These are phyloP conservation scores for Pachyrhizus erosus DNA, from an alignment of 306 rosid species.

Conservation along the genomic window DNA sequence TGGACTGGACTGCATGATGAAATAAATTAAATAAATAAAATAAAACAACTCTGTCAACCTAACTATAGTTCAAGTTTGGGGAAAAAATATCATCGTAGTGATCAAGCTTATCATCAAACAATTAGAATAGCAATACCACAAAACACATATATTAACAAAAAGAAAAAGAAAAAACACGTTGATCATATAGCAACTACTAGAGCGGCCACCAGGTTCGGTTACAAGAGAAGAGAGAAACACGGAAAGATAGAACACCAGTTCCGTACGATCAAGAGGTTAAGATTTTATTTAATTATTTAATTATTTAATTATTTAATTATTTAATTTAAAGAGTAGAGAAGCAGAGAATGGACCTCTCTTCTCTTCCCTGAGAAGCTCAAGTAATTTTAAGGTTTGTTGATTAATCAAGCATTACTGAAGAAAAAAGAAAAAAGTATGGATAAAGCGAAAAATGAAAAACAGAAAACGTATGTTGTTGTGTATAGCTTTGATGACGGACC, in stretches of 20 bases:
- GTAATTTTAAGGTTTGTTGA: slow-evolving; percentile 4
- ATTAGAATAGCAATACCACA: background rate
- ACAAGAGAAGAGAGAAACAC: background rate
- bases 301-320: background rate
- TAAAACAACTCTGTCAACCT: background rate
- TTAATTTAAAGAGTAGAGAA: background rate
- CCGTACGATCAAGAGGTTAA: background rate
- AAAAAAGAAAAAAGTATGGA: background rate
- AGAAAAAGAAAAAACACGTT: background rate
- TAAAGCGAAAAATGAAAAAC: background rate
- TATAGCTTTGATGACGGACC: background rate
- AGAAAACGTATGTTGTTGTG: too few species aligned
- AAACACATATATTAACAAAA: background rate
- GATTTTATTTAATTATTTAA: background rate
- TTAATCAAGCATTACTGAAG: background rate
- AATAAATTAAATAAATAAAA: too few species aligned
- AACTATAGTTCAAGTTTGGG: background rate
- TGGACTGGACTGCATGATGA: slow-evolving; percentile 43
- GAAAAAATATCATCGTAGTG: background rate
- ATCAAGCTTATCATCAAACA: slow-evolving; percentile 27
- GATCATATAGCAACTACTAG: background rate
- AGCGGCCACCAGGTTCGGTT: background rate
- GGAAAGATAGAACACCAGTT: background rate
- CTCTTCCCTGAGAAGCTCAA: background rate
- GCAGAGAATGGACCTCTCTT: background rate